phyloP scores from a whole-genome alignment of 257 asterid genomes.

The Salvia hispanica region DNA sequence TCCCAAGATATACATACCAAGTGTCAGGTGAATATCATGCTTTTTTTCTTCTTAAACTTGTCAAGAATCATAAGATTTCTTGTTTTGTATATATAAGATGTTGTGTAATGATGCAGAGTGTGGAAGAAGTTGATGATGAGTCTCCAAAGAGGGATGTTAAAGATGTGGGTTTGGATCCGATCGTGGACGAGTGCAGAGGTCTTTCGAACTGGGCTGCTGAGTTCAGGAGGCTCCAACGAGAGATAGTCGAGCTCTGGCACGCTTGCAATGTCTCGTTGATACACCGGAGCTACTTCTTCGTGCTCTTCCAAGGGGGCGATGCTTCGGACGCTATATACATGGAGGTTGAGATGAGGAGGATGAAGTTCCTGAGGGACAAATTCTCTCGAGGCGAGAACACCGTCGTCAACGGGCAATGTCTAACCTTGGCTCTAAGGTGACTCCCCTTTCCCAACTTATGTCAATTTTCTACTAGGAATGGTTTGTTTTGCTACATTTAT shows the following conservation, averaged over 20 bases:
- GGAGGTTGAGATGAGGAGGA: slow-evolving; percentile 85
- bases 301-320: slow-evolving; percentile 90
- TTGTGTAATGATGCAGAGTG: slow-evolving; percentile 31
- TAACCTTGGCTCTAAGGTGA: slow-evolving; percentile 73
- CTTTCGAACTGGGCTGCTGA: slow-evolving; percentile 69
- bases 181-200: slow-evolving; percentile 55
- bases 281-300: slow-evolving; percentile 84
- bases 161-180: slow-evolving; percentile 85
- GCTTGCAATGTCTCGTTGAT: slow-evolving; percentile 74
- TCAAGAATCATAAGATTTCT: not conserved
- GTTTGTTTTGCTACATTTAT: too few relatives aligned
- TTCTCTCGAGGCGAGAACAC: slow-evolving; percentile 66
- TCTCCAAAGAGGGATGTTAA: slow-evolving; percentile 54
- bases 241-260: slow-evolving; percentile 84
- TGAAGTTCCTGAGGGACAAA: slow-evolving; percentile 65
- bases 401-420: slow-evolving; percentile 50
- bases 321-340: slow-evolving; percentile 82
- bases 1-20: slow-evolving; percentile 19
- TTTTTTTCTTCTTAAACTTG: slow-evolving; percentile 10
- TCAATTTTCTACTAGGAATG: too few relatives aligned
- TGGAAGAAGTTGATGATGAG: slow-evolving; percentile 4
- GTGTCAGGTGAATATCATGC: slow-evolving; percentile 36
- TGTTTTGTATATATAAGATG: not conserved
- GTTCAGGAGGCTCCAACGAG: slow-evolving; percentile 72
- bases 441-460: not conserved